Conservation (phyloP, 352 stramenopile species). For the Globisporangium cystogenes region DNA sequence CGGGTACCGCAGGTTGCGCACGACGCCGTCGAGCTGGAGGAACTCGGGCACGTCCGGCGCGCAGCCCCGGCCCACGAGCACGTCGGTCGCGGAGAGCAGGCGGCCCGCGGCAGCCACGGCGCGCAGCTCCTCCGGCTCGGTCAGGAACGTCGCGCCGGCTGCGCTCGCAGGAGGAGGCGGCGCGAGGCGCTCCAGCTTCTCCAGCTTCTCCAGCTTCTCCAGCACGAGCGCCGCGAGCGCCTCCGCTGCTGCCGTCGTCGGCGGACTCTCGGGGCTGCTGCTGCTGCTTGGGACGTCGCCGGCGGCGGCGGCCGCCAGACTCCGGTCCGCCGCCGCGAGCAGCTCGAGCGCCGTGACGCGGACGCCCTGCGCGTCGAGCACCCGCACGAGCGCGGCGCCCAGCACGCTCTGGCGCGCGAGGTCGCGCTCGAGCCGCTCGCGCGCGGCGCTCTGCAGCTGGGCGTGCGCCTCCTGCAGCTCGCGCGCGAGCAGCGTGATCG, state of each 20-base stretch:
- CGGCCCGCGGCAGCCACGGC: conserved; percentile 4
- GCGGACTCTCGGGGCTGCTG: not conserved
- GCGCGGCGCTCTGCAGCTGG: conserved; percentile 8
- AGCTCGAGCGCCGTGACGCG: conserved; percentile 22
- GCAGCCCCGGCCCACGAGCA: conserved; percentile 30
- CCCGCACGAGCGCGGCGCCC: conserved; percentile 24
- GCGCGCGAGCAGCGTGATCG: conserved; percentile 48
- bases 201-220: conserved; percentile 15
- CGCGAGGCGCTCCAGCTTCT: conserved; percentile 15
- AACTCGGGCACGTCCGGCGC: conserved; percentile 36
- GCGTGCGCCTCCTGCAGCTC: conserved; percentile 50
- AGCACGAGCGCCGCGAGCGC: conserved; percentile 12
- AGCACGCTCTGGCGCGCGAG: conserved; percentile 14
- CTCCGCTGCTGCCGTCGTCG: conserved; percentile 2
- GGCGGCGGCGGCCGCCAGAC: not conserved
- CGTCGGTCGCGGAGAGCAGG: conserved; percentile 20
- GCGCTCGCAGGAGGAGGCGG: conserved; percentile 2
- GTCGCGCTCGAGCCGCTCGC: not conserved
- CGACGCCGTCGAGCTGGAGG: conserved; percentile 51
- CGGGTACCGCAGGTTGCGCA: conserved; percentile 51
- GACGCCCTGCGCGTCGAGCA: conserved; percentile 29
- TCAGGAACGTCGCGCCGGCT: conserved; percentile 30
- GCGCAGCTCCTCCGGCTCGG: conserved; percentile 29
- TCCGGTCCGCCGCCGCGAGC: conserved; percentile 13
- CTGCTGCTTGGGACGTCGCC: not conserved